These are phyloP conservation scores for Aspergillus ellipticus DNA, from an alignment of 495 filamentous ascomycete species.

Conservation along the genomic window DNA sequence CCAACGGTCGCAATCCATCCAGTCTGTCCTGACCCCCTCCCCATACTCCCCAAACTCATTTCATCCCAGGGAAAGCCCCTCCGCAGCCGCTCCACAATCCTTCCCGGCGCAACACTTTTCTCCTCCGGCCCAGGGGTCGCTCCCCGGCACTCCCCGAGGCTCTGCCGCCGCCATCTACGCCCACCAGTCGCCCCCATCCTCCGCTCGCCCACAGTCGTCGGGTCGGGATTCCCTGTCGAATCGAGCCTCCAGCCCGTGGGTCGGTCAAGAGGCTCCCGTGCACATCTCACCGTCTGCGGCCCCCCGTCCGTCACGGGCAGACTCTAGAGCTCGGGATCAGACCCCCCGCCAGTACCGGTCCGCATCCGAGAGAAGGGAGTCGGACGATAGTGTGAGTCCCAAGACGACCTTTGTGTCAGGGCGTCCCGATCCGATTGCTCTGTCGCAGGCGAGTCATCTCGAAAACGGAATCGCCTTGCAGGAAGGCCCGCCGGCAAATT, in stretches of 20 bases:
- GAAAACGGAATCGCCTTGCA: conserved; percentile 28
- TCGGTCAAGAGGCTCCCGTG: conserved; percentile 24
- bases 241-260: conserved; percentile 35
- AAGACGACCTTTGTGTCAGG: conserved; percentile 30
- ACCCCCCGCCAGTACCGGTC: conserved; percentile 21
- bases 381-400: conserved; percentile 43
- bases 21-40: conserved; percentile 42
- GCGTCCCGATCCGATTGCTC: conserved; percentile 14
- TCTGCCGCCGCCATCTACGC: conserved; percentile 36
- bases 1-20: conserved; percentile 47
- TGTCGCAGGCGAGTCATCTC: conserved; percentile 15
- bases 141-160: conserved; percentile 47
- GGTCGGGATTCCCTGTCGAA: conserved; percentile 30
- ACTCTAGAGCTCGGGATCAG: conserved; percentile 30
- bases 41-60: conserved; percentile 33
- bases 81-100: conserved; percentile 33
- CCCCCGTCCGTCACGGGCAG: conserved; percentile 23
- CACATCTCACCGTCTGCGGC: conserved; percentile 32
- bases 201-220: conserved; percentile 26
- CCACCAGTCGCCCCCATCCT: conserved; percentile 35
- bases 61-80: conserved; percentile 40
- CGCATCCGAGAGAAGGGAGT: conserved; percentile 35
- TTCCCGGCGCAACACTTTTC: conserved; percentile 39
- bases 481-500: conserved; percentile 22
- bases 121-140: conserved; percentile 37